These are phyloP conservation scores for Teratosphaeria destructans DNA, from an alignment of 2,329 filamentous ascomycete species.

Conservation along the genomic window DNA sequence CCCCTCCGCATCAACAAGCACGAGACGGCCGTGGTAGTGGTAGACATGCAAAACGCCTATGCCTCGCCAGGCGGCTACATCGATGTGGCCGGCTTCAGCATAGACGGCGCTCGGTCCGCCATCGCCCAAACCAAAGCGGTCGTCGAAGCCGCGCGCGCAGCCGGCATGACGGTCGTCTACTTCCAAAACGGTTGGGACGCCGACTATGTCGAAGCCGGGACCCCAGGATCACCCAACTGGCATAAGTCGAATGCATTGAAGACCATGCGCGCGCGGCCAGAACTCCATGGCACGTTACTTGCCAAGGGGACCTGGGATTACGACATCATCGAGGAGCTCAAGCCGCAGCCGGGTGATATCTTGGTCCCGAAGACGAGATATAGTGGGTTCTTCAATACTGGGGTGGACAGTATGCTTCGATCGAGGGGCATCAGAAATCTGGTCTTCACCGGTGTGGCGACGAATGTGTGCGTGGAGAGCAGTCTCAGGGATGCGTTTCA, in stretches of 20 bases:
- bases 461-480: constrained; percentile 8
- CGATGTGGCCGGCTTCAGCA: neutral
- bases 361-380: constrained; percentile 7
- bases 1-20: neutral
- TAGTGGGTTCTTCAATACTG: constrained; percentile 4
- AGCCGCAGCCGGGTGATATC: constrained; percentile 2
- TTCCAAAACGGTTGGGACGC: constrained; percentile 1
- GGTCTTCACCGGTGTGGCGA: constrained; percentile 7
- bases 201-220: constrained; percentile 4
- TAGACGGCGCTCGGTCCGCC: neutral
- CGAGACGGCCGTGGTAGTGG: neutral
- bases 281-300: neutral
- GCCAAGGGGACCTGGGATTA: constrained; percentile 5
- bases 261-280: neutral
- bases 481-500: constrained; percentile 5
- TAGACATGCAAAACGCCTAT: constrained; percentile 8
- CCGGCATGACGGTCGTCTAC: constrained; percentile 4
- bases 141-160: neutral
- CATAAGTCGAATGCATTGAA: neutral
- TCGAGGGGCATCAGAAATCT: constrained; percentile 3
- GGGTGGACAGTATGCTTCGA: constrained; percentile 2
- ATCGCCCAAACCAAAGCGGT: constrained; percentile 1
- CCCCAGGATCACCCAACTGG: neutral
- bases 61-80: neutral
- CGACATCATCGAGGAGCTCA: constrained; percentile 5